These are phyloP conservation scores for Oryza nivara DNA, from an alignment of 176 grass and related monocot species.

Conservation along the genomic window DNA sequence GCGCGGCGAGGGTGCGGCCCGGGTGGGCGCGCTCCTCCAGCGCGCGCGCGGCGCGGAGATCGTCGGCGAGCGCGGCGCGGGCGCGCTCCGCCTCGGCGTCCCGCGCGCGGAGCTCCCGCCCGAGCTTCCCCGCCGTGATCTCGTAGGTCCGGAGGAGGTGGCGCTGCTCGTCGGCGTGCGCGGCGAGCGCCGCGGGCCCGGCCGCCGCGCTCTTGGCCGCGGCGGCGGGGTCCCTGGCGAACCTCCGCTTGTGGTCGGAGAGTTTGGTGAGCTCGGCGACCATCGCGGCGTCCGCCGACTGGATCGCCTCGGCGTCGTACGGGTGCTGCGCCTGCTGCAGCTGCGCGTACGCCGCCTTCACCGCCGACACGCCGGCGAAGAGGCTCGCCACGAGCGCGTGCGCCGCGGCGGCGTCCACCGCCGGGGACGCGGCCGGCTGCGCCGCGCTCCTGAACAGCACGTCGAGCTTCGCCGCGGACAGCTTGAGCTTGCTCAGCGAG, in stretches of 20 bases:
- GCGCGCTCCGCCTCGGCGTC: slow-evolving; percentile 52
- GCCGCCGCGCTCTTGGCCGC: neutral
- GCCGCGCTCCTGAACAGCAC: slow-evolving; percentile 30
- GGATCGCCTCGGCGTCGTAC: slow-evolving; percentile 67
- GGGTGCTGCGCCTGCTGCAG: slow-evolving; percentile 80
- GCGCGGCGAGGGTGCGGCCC: slow-evolving; percentile 49
- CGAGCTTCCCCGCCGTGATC: slow-evolving; percentile 67
- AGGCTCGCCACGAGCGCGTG: slow-evolving; percentile 62
- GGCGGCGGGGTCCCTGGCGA: slow-evolving; percentile 24
- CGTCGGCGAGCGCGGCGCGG: slow-evolving; percentile 32
- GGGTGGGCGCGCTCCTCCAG: slow-evolving; percentile 56
- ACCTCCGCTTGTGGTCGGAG: slow-evolving; percentile 66
- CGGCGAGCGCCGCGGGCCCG: neutral
- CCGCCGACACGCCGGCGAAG: slow-evolving; percentile 70
- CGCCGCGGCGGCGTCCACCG: slow-evolving; percentile 22
- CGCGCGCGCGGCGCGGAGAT: slow-evolving; percentile 30
- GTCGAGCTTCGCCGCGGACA: slow-evolving; percentile 57
- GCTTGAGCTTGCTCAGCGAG: slow-evolving; percentile 68
- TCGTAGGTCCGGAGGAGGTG: slow-evolving; percentile 69
- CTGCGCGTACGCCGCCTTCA: slow-evolving; percentile 89
- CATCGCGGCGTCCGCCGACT: slow-evolving; percentile 59
- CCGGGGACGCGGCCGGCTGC: neutral
- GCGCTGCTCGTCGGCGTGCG: slow-evolving; percentile 46
- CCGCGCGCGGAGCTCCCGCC: slow-evolving; percentile 59
- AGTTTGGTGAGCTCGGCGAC: slow-evolving; percentile 71